Base-by-base conservation (phyloP, 352 stramenopile genomes). In the Globisporangium viniferum region DNA sequence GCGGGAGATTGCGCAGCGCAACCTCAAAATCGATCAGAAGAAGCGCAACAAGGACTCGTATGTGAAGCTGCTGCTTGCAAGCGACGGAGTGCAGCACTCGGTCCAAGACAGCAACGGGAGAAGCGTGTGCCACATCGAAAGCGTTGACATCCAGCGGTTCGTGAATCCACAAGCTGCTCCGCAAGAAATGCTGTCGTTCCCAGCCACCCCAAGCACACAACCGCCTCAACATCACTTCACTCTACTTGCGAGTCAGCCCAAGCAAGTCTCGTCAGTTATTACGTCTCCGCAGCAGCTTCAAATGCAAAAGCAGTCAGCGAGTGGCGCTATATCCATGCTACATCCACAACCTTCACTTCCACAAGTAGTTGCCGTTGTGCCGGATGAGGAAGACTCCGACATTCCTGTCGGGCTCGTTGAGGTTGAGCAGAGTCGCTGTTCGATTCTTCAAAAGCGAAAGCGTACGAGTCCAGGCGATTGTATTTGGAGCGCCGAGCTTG, bases 1-100 rank as follows among this genome's bases (percentile, higher is more conserved):
- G 68, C 73, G 73, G 27, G 79, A 87, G 77, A 84, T 87, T 61
- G 79, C 75, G 36, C 67, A 84, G 69, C 79, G 79, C 5, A 72
- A 80, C 33, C 67, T 87, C 24, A 81, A 79, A 53, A 81, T 77
- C 18, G 75, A 84, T 20, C 75, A 74, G 14, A 80, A 77, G 53
- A 59, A 62, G 56, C 73, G 79, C 59, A 83, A 80, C 64, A 87
- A 84, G 58, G 70, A 80, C 7, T 75, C 79, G 10, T 87, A 84
- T 60, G 77, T 80, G 27, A 58, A 62, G 1, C 68, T 87, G 6
- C 29, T 87, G 24, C 69, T 81, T 7, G 49, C 68, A 10, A 70
- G 78, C 58, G 77, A 84, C 53, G 64, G 59, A 29, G 39, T 66
- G 7, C 61, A 72, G 59, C 35, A 24, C 55, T 14, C 6, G 12